These are phyloP conservation scores for Apiospora malaysiana DNA, from an alignment of 2,329 filamentous ascomycete species.

Conservation along the genomic window DNA sequence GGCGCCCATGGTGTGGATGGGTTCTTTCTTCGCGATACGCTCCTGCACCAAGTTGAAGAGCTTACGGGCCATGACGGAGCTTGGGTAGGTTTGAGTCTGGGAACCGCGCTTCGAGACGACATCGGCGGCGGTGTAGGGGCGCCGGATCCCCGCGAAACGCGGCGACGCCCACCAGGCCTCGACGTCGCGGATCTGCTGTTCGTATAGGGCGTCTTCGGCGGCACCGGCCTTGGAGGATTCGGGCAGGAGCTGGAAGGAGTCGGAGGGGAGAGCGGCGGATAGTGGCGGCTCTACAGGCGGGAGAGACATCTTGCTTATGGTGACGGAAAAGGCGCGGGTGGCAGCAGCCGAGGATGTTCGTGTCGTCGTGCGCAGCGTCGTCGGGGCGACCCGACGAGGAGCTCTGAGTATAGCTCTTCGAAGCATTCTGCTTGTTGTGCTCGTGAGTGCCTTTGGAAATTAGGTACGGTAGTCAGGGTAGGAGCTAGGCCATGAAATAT, in stretches of 20 bases:
- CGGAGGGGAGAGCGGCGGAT: conserved; percentile 66
- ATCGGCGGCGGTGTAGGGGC: conserved; percentile 88
- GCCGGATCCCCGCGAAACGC: conserved; percentile 86
- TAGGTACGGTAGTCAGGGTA: background rate
- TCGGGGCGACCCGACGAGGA: conserved; percentile 30
- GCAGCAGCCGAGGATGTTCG: background rate
- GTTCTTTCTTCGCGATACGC: conserved; percentile 77
- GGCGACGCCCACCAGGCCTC: conserved; percentile 89
- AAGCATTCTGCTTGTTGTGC: conserved; percentile 32
- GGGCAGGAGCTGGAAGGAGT: conserved; percentile 85
- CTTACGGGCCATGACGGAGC: conserved; percentile 93
- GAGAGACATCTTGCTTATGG: conserved; percentile 57
- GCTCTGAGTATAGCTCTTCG: conserved; percentile 35
- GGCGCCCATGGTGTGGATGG: conserved; percentile 96
- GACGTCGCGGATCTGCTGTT: conserved; percentile 83
- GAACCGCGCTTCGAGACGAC: conserved; percentile 93
- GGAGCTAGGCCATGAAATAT: background rate
- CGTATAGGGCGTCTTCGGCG: conserved; percentile 84
- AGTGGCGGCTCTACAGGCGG: conserved; percentile 65
- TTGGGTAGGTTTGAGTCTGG: conserved; percentile 85
- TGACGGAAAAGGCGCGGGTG: conserved; percentile 42
- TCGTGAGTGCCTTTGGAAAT: background rate
- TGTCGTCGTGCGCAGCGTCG: conserved; percentile 28
- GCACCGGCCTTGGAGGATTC: conserved; percentile 77
- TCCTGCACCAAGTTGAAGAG: conserved; percentile 88